Percentiles rank a stretch among this genome's conserved stretches.
phyloP scores from a whole-genome alignment of 2,329 filamentous ascomycete genomes.

The Trichoderma atrobrunneum region DNA sequence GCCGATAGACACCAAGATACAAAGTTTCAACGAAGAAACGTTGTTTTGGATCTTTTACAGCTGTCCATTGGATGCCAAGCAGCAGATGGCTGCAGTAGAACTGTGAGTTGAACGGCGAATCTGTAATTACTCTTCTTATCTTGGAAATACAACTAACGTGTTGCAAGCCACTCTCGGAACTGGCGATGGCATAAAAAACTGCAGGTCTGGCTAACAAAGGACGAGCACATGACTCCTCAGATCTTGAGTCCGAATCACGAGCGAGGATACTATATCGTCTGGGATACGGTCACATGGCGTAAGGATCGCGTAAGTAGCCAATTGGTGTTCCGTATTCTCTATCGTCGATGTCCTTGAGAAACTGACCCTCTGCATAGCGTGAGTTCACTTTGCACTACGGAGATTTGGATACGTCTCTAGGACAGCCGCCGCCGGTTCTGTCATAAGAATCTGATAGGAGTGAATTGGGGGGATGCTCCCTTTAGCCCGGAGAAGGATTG shows the following conservation, averaged over 20 bases:
- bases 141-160: conserved; percentile 2
- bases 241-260: conserved; percentile 57
- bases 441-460: conserved; percentile 24
- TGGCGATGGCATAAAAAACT: conserved; percentile 69
- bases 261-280: conserved; percentile 65
- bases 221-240: conserved; percentile 63
- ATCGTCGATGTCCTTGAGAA: neutral
- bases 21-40: conserved; percentile 66
- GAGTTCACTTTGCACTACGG: conserved; percentile 61
- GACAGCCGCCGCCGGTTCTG: conserved; percentile 32
- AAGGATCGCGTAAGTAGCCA: conserved; percentile 56
- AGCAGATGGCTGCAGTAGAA: conserved; percentile 61
- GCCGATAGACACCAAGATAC: conserved; percentile 62
- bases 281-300: conserved; percentile 60
- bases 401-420: conserved; percentile 54
- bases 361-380: conserved; percentile 41
- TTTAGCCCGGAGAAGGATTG: conserved; percentile 19
- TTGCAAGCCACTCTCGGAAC: conserved; percentile 56
- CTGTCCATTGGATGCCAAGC: conserved; percentile 60
- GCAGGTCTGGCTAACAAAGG: conserved; percentile 65
- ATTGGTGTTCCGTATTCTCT: neutral
- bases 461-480: conserved; percentile 1
- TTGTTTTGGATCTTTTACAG: conserved; percentile 70
- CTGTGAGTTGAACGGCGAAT: conserved; percentile 46
- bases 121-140: neutral